Evolutionary conservation across 352 stramenopile species (phyloP).

Genomic region (Globisporangium rhizosaccharum): DNA sequence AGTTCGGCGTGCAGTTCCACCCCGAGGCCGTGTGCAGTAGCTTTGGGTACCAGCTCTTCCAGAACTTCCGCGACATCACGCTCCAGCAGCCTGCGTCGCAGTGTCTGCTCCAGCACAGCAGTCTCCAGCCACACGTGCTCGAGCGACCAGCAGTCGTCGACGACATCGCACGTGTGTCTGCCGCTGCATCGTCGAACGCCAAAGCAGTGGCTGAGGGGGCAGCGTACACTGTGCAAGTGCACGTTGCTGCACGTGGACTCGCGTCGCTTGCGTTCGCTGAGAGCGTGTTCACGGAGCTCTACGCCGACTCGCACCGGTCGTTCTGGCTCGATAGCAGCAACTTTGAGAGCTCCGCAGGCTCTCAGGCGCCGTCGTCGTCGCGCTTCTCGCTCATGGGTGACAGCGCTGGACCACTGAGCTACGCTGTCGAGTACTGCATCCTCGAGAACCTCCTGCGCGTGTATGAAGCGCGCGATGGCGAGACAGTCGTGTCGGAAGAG

Average conservation of each 20-base stretch:
- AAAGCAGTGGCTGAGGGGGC: too few relatives aligned
- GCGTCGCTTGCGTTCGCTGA: conserved; percentile 61
- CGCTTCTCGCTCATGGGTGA: conserved; percentile 82
- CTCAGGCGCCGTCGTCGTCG: conserved; percentile 10
- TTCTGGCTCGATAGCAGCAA: conserved; percentile 87
- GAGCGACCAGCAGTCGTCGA: neutral
- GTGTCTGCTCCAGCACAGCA: conserved; percentile 50
- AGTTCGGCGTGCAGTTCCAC: conserved; percentile 97
- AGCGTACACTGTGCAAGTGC: conserved; percentile 36
- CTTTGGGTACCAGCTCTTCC: conserved; percentile 81
- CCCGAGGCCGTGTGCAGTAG: conserved; percentile 92
- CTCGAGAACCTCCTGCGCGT: conserved; percentile 43
- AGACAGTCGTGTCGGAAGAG: conserved; percentile 12
- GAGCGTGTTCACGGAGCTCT: conserved; percentile 54
- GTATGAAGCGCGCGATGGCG: conserved; percentile 12
- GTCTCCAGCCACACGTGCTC: conserved; percentile 15
- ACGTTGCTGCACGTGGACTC: conserved; percentile 24
- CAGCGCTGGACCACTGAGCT: conserved; percentile 41
- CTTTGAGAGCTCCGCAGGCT: conserved; percentile 14
- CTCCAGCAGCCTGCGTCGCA: conserved; percentile 25
- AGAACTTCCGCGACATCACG: conserved; percentile 86
- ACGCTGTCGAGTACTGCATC: conserved; percentile 64
- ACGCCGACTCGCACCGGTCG: conserved; percentile 31
- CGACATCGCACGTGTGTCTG: too few relatives aligned
- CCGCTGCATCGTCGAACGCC: too few relatives aligned